Evolutionary conservation across 495 filamentous ascomycete genomes (phyloP).

Genomic region (Lophiostoma macrostomum): DNA sequence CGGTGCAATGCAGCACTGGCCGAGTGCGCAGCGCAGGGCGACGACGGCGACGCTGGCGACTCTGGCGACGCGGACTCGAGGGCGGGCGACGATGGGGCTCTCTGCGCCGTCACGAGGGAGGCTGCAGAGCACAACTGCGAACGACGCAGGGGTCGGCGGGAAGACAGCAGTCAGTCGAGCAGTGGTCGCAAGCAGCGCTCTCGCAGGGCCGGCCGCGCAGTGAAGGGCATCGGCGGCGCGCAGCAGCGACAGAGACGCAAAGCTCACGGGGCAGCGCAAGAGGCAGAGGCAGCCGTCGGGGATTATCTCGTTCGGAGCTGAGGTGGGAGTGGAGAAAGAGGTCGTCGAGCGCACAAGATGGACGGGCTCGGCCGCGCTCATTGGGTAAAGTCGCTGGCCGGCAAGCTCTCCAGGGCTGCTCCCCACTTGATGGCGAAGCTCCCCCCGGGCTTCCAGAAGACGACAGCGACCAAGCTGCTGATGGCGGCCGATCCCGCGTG

Average conservation of each 20-base stretch:
- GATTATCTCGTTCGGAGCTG: slow-evolving; percentile 1
- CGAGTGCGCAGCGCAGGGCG: not conserved
- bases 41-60: not conserved
- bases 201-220: slow-evolving; percentile 5
- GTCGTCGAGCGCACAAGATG: not conserved
- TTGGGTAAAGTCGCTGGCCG: not conserved
- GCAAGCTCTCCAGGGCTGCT: no score
- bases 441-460: not conserved
- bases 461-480: no score
- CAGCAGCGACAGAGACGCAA: not conserved
- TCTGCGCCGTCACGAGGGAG: slow-evolving; percentile 2
- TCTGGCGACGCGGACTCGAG: not conserved
- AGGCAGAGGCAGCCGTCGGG: not conserved
- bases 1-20: not conserved
- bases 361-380: not conserved
- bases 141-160: not conserved
- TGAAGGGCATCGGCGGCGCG: slow-evolving; percentile 22
- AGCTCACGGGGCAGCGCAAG: not conserved
- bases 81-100: not conserved
- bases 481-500: no score
- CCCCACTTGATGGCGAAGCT: no score
- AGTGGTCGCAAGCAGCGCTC: slow-evolving; percentile 28
- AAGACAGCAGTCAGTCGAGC: slow-evolving; percentile 26
- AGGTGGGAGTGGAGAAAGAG: slow-evolving; percentile 3
- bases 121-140: not conserved